These are phyloP conservation scores for Trichophyton benhamiae DNA, from an alignment of 2,329 filamentous ascomycete species.

Conservation along the genomic window DNA sequence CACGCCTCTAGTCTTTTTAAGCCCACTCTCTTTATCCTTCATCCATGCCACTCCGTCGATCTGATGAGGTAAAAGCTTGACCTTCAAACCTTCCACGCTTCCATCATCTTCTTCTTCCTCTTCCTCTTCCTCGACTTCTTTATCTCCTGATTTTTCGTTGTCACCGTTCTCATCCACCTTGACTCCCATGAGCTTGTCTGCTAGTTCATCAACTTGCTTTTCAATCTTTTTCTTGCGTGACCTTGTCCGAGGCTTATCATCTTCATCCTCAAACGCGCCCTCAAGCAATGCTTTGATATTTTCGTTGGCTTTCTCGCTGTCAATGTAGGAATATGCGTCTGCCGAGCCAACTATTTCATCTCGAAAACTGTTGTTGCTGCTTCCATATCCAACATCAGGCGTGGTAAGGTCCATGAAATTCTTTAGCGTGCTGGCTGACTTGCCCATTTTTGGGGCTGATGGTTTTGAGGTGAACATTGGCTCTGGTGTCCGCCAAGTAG, in stretches of 20 bases:
- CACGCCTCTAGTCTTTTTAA: conserved; percentile 62
- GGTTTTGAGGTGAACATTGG: conserved; percentile 43
- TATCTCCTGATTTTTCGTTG: conserved; percentile 39
- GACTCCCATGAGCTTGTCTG: conserved; percentile 32
- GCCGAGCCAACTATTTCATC: conserved; percentile 41
- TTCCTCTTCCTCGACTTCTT: conserved; percentile 38
- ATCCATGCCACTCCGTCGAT: conserved; percentile 93
- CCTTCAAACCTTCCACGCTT: conserved; percentile 65
- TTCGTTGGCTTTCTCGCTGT: conserved; percentile 39
- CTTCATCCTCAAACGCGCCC: conserved; percentile 40
- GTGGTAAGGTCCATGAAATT: conserved; percentile 40
- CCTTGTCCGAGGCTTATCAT: conserved; percentile 31
- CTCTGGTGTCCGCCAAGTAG: conserved; percentile 39
- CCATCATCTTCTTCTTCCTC: conserved; percentile 48
- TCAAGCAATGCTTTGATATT: conserved; percentile 41
- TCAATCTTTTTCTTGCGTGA: conserved; percentile 30
- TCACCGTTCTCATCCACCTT: conserved; percentile 39
- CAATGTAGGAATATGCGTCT: conserved; percentile 42
- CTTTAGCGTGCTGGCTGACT: conserved; percentile 32
- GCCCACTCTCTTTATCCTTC: conserved; percentile 78
- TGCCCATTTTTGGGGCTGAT: conserved; percentile 28
- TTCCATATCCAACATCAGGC: conserved; percentile 34
- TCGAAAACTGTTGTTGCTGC: conserved; percentile 37
- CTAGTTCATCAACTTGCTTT: conserved; percentile 31
- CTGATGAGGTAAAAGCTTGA: conserved; percentile 85